Evolutionary conservation across 805 yeast genomes (phyloP).

Genomic region (Spathaspora arborariae): DNA sequence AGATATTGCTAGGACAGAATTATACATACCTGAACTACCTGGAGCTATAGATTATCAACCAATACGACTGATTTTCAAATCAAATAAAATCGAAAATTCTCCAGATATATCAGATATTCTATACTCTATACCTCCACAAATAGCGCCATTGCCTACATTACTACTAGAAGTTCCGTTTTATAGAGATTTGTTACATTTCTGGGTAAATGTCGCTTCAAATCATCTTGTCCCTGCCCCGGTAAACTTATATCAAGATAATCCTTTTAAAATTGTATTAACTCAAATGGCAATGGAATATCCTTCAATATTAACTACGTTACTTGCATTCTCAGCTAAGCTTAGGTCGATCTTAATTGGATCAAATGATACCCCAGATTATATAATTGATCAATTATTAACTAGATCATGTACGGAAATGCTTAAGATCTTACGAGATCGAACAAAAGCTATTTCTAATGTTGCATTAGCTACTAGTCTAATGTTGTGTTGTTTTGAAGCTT

Average conservation of each 20-base stretch:
- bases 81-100: background rate
- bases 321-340: slow-evolving; percentile 40
- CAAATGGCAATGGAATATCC: slow-evolving; percentile 61
- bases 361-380: slow-evolving; percentile 30
- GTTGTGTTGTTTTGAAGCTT: slow-evolving; percentile 53
- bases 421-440: slow-evolving; percentile 44
- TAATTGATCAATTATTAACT: slow-evolving; percentile 51
- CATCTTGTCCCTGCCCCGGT: slow-evolving; percentile 65
- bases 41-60: background rate
- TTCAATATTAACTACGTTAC: slow-evolving; percentile 52
- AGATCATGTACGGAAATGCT: slow-evolving; percentile 58
- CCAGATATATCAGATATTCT: slow-evolving; percentile 3
- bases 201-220: slow-evolving; percentile 56
- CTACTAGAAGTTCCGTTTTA: slow-evolving; percentile 57
- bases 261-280: slow-evolving; percentile 63
- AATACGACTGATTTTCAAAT: slow-evolving; percentile 1
- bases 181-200: slow-evolving; percentile 60
- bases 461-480: slow-evolving; percentile 61
- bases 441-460: slow-evolving; percentile 58
- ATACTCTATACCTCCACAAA: slow-evolving; percentile 27
- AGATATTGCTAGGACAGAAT: slow-evolving; percentile 33
- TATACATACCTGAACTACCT: slow-evolving; percentile 14
- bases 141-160: slow-evolving; percentile 57
- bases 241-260: slow-evolving; percentile 52
- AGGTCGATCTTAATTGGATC: slow-evolving; percentile 22